Conservation (phyloP, 1,139 yeast species). For the Hansenula sp. region DNA sequence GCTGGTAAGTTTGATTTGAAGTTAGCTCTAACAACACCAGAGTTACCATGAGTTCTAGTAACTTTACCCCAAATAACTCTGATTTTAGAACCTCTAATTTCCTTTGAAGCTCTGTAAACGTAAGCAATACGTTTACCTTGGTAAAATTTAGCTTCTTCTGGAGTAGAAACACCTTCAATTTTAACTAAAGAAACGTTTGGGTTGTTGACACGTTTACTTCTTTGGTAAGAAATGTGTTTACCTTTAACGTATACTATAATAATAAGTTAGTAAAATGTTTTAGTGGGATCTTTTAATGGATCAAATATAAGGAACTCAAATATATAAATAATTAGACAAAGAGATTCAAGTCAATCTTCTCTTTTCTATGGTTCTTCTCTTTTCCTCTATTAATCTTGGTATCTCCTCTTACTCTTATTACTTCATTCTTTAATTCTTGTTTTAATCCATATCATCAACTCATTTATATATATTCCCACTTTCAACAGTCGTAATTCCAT, state of each 20-base stretch:
- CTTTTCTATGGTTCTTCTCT: no score
- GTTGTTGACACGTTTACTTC: conserved; percentile 98
- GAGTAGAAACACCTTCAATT: conserved; percentile 89
- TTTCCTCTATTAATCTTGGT: not conserved
- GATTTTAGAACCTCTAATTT: conserved; percentile 97
- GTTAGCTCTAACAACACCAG: conserved; percentile 97
- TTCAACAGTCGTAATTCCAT: not conserved
- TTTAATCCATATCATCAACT: not conserved
- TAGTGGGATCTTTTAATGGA: no score
- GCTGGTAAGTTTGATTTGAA: conserved; percentile 99
- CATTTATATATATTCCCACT: not conserved
- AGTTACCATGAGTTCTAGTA: conserved; percentile 98
- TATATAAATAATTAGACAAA: no score
- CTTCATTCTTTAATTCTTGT: not conserved
- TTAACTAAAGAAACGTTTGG: conserved; percentile 96
- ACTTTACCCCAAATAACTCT: conserved; percentile 99
- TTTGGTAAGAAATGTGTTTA: conserved; percentile 99
- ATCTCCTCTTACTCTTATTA: not conserved
- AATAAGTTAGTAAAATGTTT: conserved; percentile 39
- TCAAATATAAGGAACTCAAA: no score
- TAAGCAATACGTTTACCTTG: conserved; percentile 99
- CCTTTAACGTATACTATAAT: conserved; percentile 96
- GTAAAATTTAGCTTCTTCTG: conserved; percentile 97
- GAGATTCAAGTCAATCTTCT: no score
- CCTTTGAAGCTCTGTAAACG: conserved; percentile 98